Evolutionary conservation across 1,284 basidiomycete genomes (phyloP).

Genomic region (Apiotrichum mycotoxinovorans): DNA sequence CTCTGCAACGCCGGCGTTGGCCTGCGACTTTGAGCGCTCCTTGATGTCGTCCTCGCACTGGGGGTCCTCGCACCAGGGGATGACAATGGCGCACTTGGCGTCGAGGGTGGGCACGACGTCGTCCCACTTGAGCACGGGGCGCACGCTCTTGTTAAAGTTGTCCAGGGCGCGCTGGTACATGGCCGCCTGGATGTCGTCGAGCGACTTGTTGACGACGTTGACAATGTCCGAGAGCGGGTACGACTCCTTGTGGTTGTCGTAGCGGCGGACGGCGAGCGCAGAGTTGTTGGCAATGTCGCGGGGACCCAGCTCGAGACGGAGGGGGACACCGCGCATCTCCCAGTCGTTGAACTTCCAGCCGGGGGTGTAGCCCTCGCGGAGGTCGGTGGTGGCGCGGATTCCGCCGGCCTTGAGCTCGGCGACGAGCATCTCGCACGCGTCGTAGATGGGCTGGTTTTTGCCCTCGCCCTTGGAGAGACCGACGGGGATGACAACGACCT

Average conservation of each 20-base stretch:
- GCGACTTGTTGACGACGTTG: conserved; percentile 60
- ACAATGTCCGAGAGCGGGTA: conserved; percentile 65
- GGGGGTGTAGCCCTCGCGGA: conserved; percentile 92
- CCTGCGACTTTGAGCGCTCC: conserved; percentile 72
- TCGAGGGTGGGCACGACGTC: conserved; percentile 88
- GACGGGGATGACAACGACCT: conserved; percentile 89
- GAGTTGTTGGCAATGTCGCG: conserved; percentile 82
- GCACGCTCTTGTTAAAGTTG: conserved; percentile 69
- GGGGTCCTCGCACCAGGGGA: conserved; percentile 96
- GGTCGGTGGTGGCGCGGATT: conserved; percentile 82
- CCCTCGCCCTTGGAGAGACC: conserved; percentile 64
- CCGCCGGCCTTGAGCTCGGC: conserved; percentile 66
- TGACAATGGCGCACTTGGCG: conserved; percentile 77
- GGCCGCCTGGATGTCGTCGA: conserved; percentile 82
- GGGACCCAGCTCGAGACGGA: conserved; percentile 95
- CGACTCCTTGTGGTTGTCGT: conserved; percentile 76
- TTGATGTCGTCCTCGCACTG: conserved; percentile 98
- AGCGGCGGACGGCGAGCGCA: conserved; percentile 81
- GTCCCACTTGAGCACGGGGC: conserved; percentile 78
- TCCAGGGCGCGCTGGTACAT: conserved; percentile 81
- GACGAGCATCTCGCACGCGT: conserved; percentile 71
- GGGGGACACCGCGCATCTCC: conserved; percentile 97
- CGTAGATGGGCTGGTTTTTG: conserved; percentile 67
- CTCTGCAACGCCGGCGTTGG: conserved; percentile 63
- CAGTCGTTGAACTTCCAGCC: conserved; percentile 99